Conservation (phyloP, 2,329 filamentous ascomycete species). For the Claviceps spartinae region DNA sequence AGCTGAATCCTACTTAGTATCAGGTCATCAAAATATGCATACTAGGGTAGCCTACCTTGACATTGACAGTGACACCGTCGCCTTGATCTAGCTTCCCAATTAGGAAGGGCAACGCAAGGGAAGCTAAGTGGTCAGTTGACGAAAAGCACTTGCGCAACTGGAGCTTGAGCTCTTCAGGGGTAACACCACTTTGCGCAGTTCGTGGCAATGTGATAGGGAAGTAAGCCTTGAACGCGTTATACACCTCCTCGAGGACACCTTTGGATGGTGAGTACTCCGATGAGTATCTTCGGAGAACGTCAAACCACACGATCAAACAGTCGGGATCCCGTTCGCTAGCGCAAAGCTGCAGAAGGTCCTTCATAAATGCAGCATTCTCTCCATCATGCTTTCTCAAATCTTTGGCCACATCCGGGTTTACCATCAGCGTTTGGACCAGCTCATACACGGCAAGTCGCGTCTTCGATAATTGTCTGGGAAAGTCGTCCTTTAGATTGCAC, state of each 20-base stretch:
- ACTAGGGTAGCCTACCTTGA: conserved; percentile 29
- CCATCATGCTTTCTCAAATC: conserved; percentile 32
- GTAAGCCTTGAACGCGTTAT: conserved; percentile 43
- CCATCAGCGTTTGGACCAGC: conserved; percentile 31
- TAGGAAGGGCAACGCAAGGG: conserved; percentile 37
- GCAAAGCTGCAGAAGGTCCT: conserved; percentile 36
- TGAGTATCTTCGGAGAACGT: conserved; percentile 31
- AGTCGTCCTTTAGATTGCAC: conserved; percentile 41
- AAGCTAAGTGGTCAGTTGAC: conserved; percentile 32
- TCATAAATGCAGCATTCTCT: conserved; percentile 30
- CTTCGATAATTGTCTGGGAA: conserved; percentile 35
- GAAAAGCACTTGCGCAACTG: conserved; percentile 41
- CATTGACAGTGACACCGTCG: conserved; percentile 42
- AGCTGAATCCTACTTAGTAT: conserved; percentile 20
- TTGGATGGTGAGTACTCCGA: conserved; percentile 29
- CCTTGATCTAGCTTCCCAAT: conserved; percentile 45
- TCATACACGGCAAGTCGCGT: conserved; percentile 40
- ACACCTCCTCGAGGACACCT: conserved; percentile 35
- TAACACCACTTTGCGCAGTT: conserved; percentile 37
- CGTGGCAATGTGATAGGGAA: conserved; percentile 45
- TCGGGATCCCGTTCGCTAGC: conserved; percentile 42
- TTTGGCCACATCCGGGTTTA: conserved; percentile 26
- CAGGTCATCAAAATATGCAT: neutral
- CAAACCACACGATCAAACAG: conserved; percentile 45
- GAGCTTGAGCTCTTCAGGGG: conserved; percentile 41